A percentile compares a stretch with the other conserved stretches of the same genome.
These are phyloP conservation scores for Leucocoprinus sp. DNA, from an alignment of 768 basidiomycete genomes.

Conservation along the genomic window DNA sequence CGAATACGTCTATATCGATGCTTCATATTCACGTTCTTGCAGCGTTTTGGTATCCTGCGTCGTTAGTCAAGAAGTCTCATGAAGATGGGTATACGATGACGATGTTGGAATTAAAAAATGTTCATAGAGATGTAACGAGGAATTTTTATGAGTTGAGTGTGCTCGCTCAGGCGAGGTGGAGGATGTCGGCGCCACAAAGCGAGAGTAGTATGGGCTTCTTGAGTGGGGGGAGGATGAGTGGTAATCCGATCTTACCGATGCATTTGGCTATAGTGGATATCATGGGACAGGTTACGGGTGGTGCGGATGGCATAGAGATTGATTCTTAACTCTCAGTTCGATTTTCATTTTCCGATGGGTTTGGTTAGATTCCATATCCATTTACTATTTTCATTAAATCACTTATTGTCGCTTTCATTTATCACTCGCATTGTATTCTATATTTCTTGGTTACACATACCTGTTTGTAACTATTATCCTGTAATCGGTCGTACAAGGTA, in stretches of 20 bases:
- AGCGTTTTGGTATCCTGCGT: conserved; percentile 26
- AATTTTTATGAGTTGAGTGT: conserved; percentile 67
- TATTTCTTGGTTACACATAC: background rate
- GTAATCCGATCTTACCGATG: conserved; percentile 53
- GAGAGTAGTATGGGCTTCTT: background rate
- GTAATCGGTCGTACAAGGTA: background rate
- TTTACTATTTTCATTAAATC: background rate
- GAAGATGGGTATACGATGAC: too few relatives aligned
- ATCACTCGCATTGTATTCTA: background rate
- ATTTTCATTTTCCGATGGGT: conserved; percentile 5
- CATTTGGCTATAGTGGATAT: conserved; percentile 67
- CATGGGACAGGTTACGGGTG: conserved; percentile 27
- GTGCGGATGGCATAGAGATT: conserved; percentile 27
- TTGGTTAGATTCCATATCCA: conserved; percentile 1
- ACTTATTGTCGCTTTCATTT: background rate
- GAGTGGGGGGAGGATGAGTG: conserved; percentile 13
- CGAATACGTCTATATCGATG: conserved; percentile 39
- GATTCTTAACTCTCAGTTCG: conserved; percentile 13
- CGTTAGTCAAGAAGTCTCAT: conserved; percentile 15
- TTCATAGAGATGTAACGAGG: conserved; percentile 49
- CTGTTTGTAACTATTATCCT: background rate
- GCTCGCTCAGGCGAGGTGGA: conserved; percentile 43
- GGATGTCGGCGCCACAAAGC: conserved; percentile 18
- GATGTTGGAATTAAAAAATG: conserved; percentile 17
- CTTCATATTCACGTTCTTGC: conserved; percentile 57